Conservation (phyloP, 2,329 filamentous ascomycete species). For the Juglanconis sp. region DNA sequence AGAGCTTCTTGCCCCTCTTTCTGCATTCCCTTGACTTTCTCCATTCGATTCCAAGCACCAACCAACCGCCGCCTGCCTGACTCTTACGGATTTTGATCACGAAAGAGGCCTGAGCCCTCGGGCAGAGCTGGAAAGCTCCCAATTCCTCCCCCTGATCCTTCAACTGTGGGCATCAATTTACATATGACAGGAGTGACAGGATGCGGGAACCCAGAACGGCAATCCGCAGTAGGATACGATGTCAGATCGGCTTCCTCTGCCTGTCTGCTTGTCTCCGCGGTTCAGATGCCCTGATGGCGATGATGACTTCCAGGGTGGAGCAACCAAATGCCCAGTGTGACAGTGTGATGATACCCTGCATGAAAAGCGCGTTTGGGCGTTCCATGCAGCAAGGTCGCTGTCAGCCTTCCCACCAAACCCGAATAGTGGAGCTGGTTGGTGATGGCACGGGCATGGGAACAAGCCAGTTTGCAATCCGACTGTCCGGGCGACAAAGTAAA, state of each 20-base stretch:
- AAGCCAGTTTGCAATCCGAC: conserved; percentile 8
- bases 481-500: conserved; percentile 14
- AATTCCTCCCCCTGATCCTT: neutral
- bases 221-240: neutral
- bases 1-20: neutral
- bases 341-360: conserved; percentile 8
- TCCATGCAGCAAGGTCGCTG: conserved; percentile 11
- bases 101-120: neutral
- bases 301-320: neutral
- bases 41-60: neutral
- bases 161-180: neutral
- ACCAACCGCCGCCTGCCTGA: neutral
- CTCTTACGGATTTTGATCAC: neutral
- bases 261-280: too few species aligned
- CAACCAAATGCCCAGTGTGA: neutral
- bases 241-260: neutral
- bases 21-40: neutral
- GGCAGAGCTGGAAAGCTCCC: neutral
- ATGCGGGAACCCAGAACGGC: neutral
- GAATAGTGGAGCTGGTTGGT: conserved; percentile 1
- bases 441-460: conserved; percentile 5
- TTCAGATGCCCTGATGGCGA: too few species aligned
- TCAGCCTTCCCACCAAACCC: neutral
- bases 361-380: conserved; percentile 9
- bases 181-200: neutral